Percentiles rank a stretch among this genome's conserved stretches.
phyloP scores from a whole-genome alignment of 1,139 yeast species.

The Geotrichum phurueaensis region DNA sequence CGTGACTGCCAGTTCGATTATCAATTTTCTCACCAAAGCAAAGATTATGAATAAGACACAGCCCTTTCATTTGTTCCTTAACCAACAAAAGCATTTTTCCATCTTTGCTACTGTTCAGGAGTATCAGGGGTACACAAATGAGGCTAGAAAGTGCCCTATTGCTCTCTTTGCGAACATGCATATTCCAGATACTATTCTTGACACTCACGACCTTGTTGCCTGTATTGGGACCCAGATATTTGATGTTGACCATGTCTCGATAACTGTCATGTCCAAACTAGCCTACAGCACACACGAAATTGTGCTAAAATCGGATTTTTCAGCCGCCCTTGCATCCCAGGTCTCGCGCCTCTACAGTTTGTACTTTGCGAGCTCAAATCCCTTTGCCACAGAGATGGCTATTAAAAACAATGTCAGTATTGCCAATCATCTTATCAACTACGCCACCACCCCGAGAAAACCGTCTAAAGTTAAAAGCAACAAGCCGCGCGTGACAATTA shows the following conservation, averaged over 20 bases:
- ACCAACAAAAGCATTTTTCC: slow-evolving; percentile 36
- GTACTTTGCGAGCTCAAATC: slow-evolving; percentile 31
- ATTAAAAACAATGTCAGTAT: slow-evolving; percentile 25
- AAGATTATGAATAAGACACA: slow-evolving; percentile 70
- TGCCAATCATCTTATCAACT: slow-evolving; percentile 27
- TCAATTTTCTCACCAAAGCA: slow-evolving; percentile 69
- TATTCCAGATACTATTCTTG: slow-evolving; percentile 35
- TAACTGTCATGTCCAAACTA: slow-evolving; percentile 27
- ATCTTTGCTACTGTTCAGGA: slow-evolving; percentile 82
- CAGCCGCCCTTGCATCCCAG: slow-evolving; percentile 29
- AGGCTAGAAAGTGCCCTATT: slow-evolving; percentile 47
- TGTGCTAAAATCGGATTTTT: slow-evolving; percentile 26
- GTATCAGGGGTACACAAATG: slow-evolving; percentile 49
- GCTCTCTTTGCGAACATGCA: slow-evolving; percentile 57
- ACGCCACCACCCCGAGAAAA: slow-evolving; percentile 22
- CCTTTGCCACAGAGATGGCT: slow-evolving; percentile 23
- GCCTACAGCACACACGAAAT: slow-evolving; percentile 28
- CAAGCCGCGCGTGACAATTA: neutral
- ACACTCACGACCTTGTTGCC: slow-evolving; percentile 39
- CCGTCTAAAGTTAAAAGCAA: neutral
- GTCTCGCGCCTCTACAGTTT: slow-evolving; percentile 34
- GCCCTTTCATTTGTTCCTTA: slow-evolving; percentile 77
- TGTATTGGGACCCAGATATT: slow-evolving; percentile 31
- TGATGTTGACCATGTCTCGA: slow-evolving; percentile 15
- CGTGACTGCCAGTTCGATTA: slow-evolving; percentile 42